These are phyloP conservation scores for Madurella fahalii DNA, from an alignment of 2,329 filamentous ascomycete genomes.

Conservation along the genomic window DNA sequence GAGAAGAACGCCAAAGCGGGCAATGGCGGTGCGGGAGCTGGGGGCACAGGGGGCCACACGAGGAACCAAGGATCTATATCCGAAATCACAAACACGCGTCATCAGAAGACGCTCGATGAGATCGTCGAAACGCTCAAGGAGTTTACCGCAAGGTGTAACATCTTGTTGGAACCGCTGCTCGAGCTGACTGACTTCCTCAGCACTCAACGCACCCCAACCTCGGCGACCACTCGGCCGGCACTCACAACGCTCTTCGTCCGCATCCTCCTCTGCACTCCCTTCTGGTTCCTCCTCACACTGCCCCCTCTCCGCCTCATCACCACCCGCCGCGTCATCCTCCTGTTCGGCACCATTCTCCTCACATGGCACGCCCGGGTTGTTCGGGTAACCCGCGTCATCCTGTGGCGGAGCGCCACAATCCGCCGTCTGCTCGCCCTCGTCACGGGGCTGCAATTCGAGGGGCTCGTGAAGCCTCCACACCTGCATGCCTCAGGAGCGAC, in stretches of 20 bases:
- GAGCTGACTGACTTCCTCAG: conserved; percentile 90
- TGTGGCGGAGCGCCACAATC: conserved; percentile 82
- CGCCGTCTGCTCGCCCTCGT: conserved; percentile 65
- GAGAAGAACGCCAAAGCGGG: conserved; percentile 32
- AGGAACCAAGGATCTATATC: conserved; percentile 44
- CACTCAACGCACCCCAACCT: conserved; percentile 84
- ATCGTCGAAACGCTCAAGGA: conserved; percentile 91
- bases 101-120: conserved; percentile 93
- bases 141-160: conserved; percentile 87
- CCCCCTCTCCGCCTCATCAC: conserved; percentile 83
- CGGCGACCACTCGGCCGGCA: conserved; percentile 84
- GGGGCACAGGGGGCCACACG: conserved; percentile 26
- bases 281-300: conserved; percentile 81
- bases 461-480: conserved; percentile 39
- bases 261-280: conserved; percentile 78
- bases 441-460: conserved; percentile 74
- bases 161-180: conserved; percentile 82
- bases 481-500: conserved; percentile 33
- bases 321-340: conserved; percentile 76
- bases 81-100: conserved; percentile 63
- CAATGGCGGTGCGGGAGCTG: conserved; percentile 13
- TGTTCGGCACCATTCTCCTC: conserved; percentile 77
- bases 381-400: conserved; percentile 75
- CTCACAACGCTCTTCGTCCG: conserved; percentile 86
- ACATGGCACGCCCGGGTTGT: conserved; percentile 91